Percentiles rank a stretch among this genome's conserved stretches.
Conservation (phyloP, 371 early-diverging fungal species). For the Batrachochytrium dendrobatidis region DNA sequence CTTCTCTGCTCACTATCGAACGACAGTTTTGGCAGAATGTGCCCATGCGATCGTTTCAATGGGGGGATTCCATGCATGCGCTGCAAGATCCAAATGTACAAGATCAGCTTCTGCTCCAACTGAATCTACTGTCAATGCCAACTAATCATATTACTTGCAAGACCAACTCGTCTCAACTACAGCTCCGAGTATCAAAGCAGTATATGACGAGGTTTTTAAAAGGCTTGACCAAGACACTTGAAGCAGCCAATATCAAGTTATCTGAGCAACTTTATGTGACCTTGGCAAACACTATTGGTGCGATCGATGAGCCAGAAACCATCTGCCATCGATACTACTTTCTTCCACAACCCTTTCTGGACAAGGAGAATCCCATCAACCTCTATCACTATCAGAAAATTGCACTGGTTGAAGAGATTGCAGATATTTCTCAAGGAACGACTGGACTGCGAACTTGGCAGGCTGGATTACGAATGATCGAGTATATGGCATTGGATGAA, state of each 20-base stretch:
- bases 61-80: neutral
- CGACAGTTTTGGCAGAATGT: constrained; percentile 15
- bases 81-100: neutral
- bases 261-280: constrained; percentile 5
- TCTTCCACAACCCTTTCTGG: constrained; percentile 4
- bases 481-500: constrained; percentile 31
- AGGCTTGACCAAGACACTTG: constrained; percentile 11
- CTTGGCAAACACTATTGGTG: neutral
- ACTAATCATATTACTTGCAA: too few relatives aligned
- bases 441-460: constrained; percentile 50
- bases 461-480: constrained; percentile 35
- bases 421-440: constrained; percentile 39
- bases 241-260: neutral
- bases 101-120: neutral
- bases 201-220: constrained; percentile 24
- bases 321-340: constrained; percentile 1
- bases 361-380: neutral
- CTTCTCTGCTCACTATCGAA: constrained; percentile 17
- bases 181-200: constrained; percentile 10
- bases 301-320: neutral
- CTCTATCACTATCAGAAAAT: neutral
- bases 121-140: constrained; percentile 7
- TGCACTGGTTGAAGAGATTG: constrained; percentile 32
- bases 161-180: constrained; percentile 2
- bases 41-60: constrained; percentile 13